Percentiles rank a stretch among this genome's conserved stretches.
phyloP scores from a whole-genome alignment of 176 grass and related monocot genomes.

The Poa annua region DNA sequence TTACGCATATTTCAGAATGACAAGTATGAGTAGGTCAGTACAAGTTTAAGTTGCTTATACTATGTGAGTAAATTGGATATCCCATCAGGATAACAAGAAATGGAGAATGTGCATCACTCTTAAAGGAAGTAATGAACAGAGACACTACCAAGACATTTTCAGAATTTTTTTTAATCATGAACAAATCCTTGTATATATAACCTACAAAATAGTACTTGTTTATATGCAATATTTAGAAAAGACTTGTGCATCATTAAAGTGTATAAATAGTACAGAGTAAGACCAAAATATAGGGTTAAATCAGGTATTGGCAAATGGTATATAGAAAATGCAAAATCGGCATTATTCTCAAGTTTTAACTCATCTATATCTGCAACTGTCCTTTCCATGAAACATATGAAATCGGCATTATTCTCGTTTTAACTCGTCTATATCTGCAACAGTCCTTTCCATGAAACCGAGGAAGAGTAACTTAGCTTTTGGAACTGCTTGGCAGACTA shows the following conservation, averaged over 20 bases:
- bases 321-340: not conserved
- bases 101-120: not conserved
- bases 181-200: not conserved
- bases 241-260: not conserved
- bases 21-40: not conserved
- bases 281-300: not conserved
- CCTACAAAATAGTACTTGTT: not conserved
- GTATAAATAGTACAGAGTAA: not conserved
- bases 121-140: conserved; percentile 8
- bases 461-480: not conserved
- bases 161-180: not conserved
- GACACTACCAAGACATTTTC: not conserved
- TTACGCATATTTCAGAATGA: conserved; percentile 12
- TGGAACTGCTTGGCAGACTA: not conserved
- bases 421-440: not conserved
- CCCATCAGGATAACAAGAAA: conserved; percentile 8
- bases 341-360: not conserved
- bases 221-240: not conserved
- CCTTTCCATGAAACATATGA: not conserved
- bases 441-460: not conserved
- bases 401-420: not conserved
- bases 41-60: not conserved
- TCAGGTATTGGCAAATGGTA: not conserved
- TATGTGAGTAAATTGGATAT: not conserved
- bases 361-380: not conserved